A percentile compares a stretch with the other conserved stretches of the same genome.
Evolutionary conservation across 176 grass and related monocot species (phyloP).

Genomic region (Phoenix roebelenii): DNA sequence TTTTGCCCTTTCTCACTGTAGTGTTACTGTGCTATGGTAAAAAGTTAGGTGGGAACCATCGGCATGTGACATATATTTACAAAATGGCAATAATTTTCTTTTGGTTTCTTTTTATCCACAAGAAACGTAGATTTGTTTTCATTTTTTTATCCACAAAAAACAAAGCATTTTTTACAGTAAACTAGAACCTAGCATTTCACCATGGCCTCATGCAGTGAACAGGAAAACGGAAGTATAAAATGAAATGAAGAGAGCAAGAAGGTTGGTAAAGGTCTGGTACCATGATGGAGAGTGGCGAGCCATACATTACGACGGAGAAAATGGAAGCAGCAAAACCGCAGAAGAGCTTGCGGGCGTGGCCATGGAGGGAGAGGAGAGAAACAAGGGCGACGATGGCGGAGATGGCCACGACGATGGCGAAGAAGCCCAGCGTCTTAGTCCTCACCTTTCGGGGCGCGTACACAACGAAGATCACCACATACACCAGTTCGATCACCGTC

Average conservation of each 20-base stretch:
- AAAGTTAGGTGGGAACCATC: no score
- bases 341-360: constrained; percentile 64
- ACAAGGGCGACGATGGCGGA: constrained; percentile 53
- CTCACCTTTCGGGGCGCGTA: constrained; percentile 39
- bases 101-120: no score
- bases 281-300: constrained; percentile 95
- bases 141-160: no score
- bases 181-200: no score
- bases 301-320: constrained; percentile 98
- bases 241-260: not conserved
- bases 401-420: constrained; percentile 41
- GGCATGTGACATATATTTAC: no score
- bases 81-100: no score
- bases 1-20: no score
- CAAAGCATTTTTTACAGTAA: no score
- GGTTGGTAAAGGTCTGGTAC: constrained; percentile 7
- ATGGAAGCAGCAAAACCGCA: constrained; percentile 73
- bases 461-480: constrained; percentile 85
- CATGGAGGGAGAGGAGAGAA: constrained; percentile 66
- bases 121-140: no score
- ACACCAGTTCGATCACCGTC: constrained; percentile 56
- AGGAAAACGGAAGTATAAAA: not conserved
- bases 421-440: constrained; percentile 39
- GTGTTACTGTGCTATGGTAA: no score
- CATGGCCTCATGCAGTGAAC: no score